Base-by-base conservation (phyloP, 148 eudicot species). In the Rhododendron mucronatum region DNA sequence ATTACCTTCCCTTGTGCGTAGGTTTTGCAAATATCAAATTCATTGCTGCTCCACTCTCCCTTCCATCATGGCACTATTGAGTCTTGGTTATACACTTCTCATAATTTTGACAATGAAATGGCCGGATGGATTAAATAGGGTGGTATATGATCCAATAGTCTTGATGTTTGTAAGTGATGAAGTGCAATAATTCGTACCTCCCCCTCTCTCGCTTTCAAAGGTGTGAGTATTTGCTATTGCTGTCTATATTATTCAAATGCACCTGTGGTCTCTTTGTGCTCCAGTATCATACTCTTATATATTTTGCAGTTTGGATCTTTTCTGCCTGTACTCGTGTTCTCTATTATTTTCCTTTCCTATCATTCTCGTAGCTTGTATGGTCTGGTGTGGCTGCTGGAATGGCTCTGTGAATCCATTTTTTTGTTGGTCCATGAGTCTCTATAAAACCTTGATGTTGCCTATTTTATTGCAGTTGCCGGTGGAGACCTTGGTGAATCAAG, bases 401-500 rank as follows among this genome's bases (percentile, higher is more conserved):
- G 65, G 84, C 33, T 71, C 26, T 84, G 6, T 65, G 26, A 28
- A 21, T 83, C 26, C 41, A 11, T 3, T 35, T 13, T 59, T 47
- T 16, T 45, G 41, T 30, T 84, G 14, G 57, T 55, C 41, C n/a
- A 2, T 26, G 14, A 5, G 48, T 35, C n/a, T 71, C 65, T 33
- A 73, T 73, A 35, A 86, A 86, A 39, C 67, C 37, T 53, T 81
- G 0, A 1, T 65, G 20, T 84, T 26, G n/a, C 61, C 57, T 83
- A 39, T 85, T 83, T 44, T 81, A 41, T 85, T 90, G 88, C 90
- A 97, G 99, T 91, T 97, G 83, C 98, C 96, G 47, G 89, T 84
- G 79, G 96, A 95, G 84, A 95, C 90, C 79, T 87, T 95, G 76
- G 9, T 89, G 63, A 88, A 88, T 81, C 94, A 93, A 86, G 89